A percentile compares a stretch with the other conserved stretches of the same genome.
These are phyloP conservation scores for Dendrobium huoshanense DNA, from an alignment of 106 monocot genomes.

Conservation along the genomic window DNA sequence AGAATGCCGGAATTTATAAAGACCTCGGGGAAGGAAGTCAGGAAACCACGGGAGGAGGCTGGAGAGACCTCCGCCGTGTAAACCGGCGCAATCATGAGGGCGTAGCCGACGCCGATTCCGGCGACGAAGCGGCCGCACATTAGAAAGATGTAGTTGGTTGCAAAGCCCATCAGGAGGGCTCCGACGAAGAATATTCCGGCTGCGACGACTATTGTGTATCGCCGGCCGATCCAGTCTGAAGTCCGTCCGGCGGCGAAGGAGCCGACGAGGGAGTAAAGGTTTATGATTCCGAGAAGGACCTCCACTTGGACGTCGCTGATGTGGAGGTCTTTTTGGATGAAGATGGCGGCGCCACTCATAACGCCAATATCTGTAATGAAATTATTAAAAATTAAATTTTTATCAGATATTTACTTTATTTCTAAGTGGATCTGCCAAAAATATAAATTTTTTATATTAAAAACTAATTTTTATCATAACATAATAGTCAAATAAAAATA, in stretches of 20 bases:
- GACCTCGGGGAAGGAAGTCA: slow-evolving; percentile 37
- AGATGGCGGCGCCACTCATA: slow-evolving; percentile 68
- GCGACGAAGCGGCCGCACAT: slow-evolving; percentile 77
- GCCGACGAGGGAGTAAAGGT: slow-evolving; percentile 65
- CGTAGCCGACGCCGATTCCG: slow-evolving; percentile 70
- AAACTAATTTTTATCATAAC: too few relatives aligned
- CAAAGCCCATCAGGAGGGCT: slow-evolving; percentile 63
- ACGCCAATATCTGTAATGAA: slow-evolving; percentile 52
- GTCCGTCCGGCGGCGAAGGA: slow-evolving; percentile 61
- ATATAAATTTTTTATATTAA: too few relatives aligned
- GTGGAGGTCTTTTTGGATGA: slow-evolving; percentile 58
- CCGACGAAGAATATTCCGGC: slow-evolving; percentile 64
- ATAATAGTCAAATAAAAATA: too few relatives aligned
- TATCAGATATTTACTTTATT: too few relatives aligned
- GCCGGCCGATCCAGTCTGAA: slow-evolving; percentile 73
- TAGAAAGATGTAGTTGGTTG: slow-evolving; percentile 59
- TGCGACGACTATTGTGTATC: slow-evolving; percentile 66
- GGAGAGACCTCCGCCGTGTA: slow-evolving; percentile 45
- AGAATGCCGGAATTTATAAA: slow-evolving; percentile 39
- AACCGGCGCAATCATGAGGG: slow-evolving; percentile 67
- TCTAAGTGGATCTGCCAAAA: too few relatives aligned
- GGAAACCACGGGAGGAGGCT: slow-evolving; percentile 26
- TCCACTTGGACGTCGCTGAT: slow-evolving; percentile 56
- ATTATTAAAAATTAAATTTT: too few relatives aligned
- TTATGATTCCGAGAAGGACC: slow-evolving; percentile 64